Percentiles rank a stretch among this genome's conserved stretches.
Conservation (phyloP, 176 grass and related monocot genomes). For the Zizania latifolia region DNA sequence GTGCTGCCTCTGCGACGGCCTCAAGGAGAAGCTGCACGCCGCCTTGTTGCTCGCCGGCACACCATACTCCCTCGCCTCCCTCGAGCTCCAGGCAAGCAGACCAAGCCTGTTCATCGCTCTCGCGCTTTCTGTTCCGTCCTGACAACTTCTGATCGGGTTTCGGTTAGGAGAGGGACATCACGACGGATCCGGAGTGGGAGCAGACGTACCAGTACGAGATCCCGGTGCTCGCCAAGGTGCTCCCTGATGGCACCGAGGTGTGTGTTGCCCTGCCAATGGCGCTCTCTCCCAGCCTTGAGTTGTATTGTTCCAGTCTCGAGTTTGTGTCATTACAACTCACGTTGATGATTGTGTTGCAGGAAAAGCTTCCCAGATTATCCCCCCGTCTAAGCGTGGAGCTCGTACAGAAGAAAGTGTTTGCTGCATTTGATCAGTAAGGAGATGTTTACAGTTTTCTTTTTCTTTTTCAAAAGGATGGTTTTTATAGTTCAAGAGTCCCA, state of each 20-base stretch:
- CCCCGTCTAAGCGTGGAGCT: slow-evolving; percentile 84
- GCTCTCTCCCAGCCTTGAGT: background rate
- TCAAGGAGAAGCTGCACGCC: slow-evolving; percentile 87
- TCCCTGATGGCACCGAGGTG: slow-evolving; percentile 76
- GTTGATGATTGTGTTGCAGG: slow-evolving; percentile 30
- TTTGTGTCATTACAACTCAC: background rate
- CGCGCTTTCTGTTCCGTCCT: background rate
- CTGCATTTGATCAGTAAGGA: slow-evolving; percentile 61
- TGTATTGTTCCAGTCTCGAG: background rate
- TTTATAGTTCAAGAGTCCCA: slow-evolving; percentile 4
- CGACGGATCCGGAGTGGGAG: slow-evolving; percentile 65
- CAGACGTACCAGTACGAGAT: slow-evolving; percentile 88
- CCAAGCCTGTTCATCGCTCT: background rate
- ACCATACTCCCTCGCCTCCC: slow-evolving; percentile 46
- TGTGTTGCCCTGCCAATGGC: background rate
- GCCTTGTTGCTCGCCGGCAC: slow-evolving; percentile 55
- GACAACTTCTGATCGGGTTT: background rate
- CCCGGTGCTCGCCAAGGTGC: slow-evolving; percentile 71
- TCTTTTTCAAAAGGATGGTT: background rate
- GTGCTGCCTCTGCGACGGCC: slow-evolving; percentile 89
- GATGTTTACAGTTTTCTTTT: background rate
- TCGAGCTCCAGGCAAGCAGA: slow-evolving; percentile 67
- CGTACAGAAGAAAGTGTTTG: slow-evolving; percentile 79
- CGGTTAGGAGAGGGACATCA: slow-evolving; percentile 76
- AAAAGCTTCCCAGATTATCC: slow-evolving; percentile 78